Evolutionary conservation across 73 alveolate genomes (phyloP).

Genomic region (Effrenium voratum): DNA sequence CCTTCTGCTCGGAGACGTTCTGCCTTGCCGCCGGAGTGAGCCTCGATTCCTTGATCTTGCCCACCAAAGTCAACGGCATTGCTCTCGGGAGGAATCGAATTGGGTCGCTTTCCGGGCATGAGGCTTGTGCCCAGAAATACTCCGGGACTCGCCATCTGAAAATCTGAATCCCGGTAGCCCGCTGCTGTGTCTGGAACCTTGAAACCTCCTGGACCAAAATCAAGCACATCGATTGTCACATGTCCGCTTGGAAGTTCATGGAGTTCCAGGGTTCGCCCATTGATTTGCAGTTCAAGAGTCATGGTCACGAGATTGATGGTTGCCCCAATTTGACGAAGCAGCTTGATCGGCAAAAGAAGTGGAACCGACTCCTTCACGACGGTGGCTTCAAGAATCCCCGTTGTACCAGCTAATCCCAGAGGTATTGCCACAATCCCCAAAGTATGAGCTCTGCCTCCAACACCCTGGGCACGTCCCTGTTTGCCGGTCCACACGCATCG

Average conservation of each 20-base stretch:
- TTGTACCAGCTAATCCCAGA: neutral
- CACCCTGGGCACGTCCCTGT: neutral
- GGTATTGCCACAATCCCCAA: neutral
- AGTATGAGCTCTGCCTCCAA: conserved; percentile 28
- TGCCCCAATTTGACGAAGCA: neutral
- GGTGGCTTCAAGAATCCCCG: neutral
- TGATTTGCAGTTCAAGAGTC: neutral
- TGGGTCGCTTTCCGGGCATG: no score
- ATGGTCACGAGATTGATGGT: neutral
- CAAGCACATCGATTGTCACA: neutral
- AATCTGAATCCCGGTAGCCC: no score
- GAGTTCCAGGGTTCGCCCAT: neutral
- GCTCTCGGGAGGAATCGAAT: no score
- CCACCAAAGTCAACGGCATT: neutral
- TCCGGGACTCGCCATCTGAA: no score
- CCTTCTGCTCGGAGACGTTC: neutral
- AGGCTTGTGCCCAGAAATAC: neutral
- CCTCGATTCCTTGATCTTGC: neutral
- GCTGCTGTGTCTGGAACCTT: neutral
- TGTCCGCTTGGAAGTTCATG: neutral
- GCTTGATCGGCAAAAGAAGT: neutral
- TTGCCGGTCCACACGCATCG: neutral
- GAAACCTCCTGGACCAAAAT: neutral
- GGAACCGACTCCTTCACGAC: neutral
- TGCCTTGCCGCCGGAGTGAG: neutral